A percentile compares a stretch with the other conserved stretches of the same genome.
phyloP scores from a whole-genome alignment of 208 protist genomes.

The Leishmania lainsoni region DNA sequence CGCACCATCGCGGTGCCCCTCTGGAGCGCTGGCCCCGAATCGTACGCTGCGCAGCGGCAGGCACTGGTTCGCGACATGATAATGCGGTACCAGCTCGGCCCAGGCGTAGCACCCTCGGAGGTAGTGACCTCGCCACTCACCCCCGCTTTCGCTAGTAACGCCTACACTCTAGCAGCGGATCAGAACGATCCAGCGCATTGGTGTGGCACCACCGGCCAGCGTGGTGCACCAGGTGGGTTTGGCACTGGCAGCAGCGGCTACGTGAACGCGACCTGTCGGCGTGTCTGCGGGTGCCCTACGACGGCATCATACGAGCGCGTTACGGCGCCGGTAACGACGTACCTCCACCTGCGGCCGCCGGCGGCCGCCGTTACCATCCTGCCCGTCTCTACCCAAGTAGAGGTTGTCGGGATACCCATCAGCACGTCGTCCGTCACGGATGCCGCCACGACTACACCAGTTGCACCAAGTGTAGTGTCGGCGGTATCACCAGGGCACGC shows the following conservation, averaged over 20 bases:
- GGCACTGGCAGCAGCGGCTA: neutral
- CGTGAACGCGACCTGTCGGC: neutral
- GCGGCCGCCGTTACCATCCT: conserved; percentile 3
- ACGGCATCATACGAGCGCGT: conserved; percentile 13
- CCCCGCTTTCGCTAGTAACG: neutral
- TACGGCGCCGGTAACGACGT: conserved; percentile 21
- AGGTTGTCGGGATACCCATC: conserved; percentile 28
- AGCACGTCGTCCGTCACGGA: neutral
- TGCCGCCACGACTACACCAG: neutral
- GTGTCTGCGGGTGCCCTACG: neutral
- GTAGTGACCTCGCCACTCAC: neutral
- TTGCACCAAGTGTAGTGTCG: neutral
- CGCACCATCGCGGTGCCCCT: neutral
- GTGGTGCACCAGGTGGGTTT: neutral
- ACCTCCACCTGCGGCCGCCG: conserved; percentile 19
- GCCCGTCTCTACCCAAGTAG: conserved; percentile 29
- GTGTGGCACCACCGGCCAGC: neutral
- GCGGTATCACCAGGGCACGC: neutral
- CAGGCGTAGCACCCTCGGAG: neutral
- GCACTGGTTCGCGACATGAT: conserved; percentile 23
- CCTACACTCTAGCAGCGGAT: neutral
- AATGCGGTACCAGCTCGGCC: conserved; percentile 4
- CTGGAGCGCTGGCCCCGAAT: conserved; percentile 19
- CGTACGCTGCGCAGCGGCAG: conserved; percentile 25
- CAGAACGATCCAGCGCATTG: neutral